Evolutionary conservation across 306 rosid genomes (phyloP).

Genomic region (Betula pendula): DNA sequence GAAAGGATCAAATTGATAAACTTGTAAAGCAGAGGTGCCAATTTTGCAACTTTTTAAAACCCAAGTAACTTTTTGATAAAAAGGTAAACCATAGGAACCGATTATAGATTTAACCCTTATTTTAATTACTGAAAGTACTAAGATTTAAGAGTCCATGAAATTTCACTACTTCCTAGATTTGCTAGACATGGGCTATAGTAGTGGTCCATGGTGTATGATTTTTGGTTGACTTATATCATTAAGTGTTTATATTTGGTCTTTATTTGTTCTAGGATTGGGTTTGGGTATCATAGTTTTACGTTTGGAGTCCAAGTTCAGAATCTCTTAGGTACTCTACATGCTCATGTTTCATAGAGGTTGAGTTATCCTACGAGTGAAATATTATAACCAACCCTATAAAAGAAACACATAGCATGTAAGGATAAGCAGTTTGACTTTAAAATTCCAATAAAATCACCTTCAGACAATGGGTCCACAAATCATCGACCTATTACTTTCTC

Average conservation of each 20-base stretch:
- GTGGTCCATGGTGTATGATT: not conserved
- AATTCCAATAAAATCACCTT: not conserved
- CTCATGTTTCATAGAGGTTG: not conserved
- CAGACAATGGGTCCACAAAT: not conserved
- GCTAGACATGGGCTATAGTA: not conserved
- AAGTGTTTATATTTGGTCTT: not conserved
- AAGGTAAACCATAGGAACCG: no score
- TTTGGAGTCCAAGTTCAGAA: not conserved
- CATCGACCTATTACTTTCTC: not conserved
- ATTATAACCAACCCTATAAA: not conserved
- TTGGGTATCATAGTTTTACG: not conserved
- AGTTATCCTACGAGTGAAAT: not conserved
- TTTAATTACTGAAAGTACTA: no score
- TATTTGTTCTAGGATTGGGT: not conserved
- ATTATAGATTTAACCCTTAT: no score
- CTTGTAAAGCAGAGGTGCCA: no score
- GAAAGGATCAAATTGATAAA: no score
- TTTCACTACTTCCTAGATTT: not conserved
- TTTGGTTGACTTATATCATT: not conserved
- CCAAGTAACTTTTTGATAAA: no score
- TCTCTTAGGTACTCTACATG: not conserved
- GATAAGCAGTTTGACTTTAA: not conserved
- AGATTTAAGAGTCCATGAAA: not conserved
- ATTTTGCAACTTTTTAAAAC: no score
- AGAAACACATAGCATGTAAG: not conserved